phyloP scores from a whole-genome alignment of 2,329 filamentous ascomycete genomes.

The Colletotrichum viniferum region DNA sequence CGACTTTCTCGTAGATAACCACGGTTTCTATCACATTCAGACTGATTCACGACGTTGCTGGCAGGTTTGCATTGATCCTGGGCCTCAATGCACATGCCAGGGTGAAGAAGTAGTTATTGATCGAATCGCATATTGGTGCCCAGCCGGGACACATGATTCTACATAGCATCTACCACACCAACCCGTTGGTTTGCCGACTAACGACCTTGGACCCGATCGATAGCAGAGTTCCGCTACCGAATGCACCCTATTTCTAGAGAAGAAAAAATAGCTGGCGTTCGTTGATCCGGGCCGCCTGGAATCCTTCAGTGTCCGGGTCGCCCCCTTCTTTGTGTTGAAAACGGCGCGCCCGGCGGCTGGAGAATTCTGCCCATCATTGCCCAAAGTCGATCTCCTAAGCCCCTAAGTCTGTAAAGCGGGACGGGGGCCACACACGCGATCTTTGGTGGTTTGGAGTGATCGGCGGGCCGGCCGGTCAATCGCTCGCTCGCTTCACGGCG shows the following conservation, averaged over 20 bases:
- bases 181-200: not conserved
- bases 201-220: not conserved
- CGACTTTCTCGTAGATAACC: not conserved
- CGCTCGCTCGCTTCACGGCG: conserved; percentile 4
- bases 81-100: not conserved
- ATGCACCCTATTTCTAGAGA: not conserved
- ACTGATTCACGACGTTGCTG: not conserved
- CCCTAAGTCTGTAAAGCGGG: conserved; percentile 10
- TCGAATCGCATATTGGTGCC: not conserved
- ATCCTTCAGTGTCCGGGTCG: not conserved
- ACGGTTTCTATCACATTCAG: not conserved
- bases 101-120: not conserved
- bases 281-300: not conserved
- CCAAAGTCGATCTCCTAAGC: not conserved
- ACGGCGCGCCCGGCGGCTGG: conserved; percentile 6
- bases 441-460: not conserved
- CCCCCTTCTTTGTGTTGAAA: not conserved
- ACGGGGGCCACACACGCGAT: not conserved
- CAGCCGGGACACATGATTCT: not conserved
- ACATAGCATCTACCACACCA: not conserved
- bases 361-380: conserved; percentile 3
- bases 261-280: not conserved
- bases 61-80: not conserved
- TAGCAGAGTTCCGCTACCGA: not conserved
- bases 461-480: conserved; percentile 9